phyloP scores from a whole-genome alignment of 352 stramenopile genomes.

The Phytophthora sp. region DNA sequence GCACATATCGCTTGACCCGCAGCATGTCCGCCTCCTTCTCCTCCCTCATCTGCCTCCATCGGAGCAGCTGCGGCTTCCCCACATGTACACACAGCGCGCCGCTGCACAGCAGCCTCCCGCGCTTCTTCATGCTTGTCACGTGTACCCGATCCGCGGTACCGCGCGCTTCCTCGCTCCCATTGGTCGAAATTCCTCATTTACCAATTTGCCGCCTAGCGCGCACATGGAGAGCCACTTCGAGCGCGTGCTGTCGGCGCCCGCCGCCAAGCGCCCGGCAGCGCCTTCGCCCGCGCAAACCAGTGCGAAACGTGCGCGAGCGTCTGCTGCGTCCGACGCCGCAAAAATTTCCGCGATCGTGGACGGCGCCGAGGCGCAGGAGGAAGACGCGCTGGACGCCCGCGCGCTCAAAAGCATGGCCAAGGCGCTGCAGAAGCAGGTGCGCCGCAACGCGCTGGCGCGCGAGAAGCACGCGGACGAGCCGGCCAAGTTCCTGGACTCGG shows the following conservation, averaged over 20 bases:
- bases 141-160: too few species aligned
- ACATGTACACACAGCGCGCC: conserved; percentile 27
- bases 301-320: conserved; percentile 29
- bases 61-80: not conserved
- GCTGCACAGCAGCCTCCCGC: conserved; percentile 16
- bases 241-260: conserved; percentile 50
- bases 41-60: conserved; percentile 6
- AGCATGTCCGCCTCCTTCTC: conserved; percentile 2
- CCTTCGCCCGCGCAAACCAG: not conserved
- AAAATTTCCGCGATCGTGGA: conserved; percentile 56
- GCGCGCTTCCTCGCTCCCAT: not conserved
- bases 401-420: conserved; percentile 75
- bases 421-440: conserved; percentile 72
- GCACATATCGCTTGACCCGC: conserved; percentile 24
- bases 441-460: conserved; percentile 78
- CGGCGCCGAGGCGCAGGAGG: conserved; percentile 45
- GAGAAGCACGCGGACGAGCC: conserved; percentile 83
- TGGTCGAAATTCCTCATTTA: not conserved
- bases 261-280: conserved; percentile 30
- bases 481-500: conserved; percentile 84
- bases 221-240: conserved; percentile 70
- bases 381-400: conserved; percentile 68
- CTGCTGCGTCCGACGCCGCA: conserved; percentile 15
- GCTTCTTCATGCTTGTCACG: conserved; percentile 15
- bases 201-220: too few species aligned